Evolutionary conservation across 495 filamentous ascomycete genomes (phyloP).

Genomic region (Trichodelitschia bisporula): DNA sequence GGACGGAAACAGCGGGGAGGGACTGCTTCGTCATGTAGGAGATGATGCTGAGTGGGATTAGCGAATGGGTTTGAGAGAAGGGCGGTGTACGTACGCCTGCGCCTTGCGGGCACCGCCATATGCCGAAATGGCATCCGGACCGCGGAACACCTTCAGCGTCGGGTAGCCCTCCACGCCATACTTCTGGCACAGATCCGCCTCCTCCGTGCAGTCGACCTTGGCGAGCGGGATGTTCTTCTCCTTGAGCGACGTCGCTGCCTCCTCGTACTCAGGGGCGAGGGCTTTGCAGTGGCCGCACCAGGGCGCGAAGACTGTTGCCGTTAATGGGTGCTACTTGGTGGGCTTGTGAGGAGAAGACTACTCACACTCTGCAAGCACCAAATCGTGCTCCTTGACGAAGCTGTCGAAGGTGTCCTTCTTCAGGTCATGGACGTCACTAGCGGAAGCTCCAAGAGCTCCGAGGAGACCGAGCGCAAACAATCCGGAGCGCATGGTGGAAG

Average conservation of each 20-base stretch:
- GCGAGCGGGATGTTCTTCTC: slow-evolving; percentile 78
- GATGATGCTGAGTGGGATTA: slow-evolving; percentile 40
- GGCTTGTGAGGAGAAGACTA: slow-evolving; percentile 4
- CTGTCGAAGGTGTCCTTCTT: slow-evolving; percentile 64
- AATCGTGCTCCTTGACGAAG: slow-evolving; percentile 64
- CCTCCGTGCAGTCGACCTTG: slow-evolving; percentile 93
- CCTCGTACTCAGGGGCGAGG: slow-evolving; percentile 63
- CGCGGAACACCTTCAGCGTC: slow-evolving; percentile 96
- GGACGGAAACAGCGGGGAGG: slow-evolving; percentile 66
- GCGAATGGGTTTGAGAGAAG: slow-evolving; percentile 6
- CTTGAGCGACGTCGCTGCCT: slow-evolving; percentile 82
- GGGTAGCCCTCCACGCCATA: slow-evolving; percentile 93
- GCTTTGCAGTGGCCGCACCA: slow-evolving; percentile 70
- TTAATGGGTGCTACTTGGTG: not conserved
- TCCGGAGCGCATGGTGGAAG: slow-evolving; percentile 8
- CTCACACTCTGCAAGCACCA: slow-evolving; percentile 63
- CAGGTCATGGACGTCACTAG: slow-evolving; percentile 65
- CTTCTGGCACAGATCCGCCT: slow-evolving; percentile 70
- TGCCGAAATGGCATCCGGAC: slow-evolving; percentile 53
- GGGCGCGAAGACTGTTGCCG: slow-evolving; percentile 35
- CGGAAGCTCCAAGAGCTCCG: slow-evolving; percentile 31
- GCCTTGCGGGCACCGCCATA: slow-evolving; percentile 83
- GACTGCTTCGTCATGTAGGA: slow-evolving; percentile 99
- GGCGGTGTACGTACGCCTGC: slow-evolving; percentile 40
- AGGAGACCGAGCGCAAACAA: slow-evolving; percentile 15